A percentile compares a stretch with the other conserved stretches of the same genome.
Conservation (phyloP, 2,329 filamentous ascomycete species). For the Fusarium papillatum region DNA sequence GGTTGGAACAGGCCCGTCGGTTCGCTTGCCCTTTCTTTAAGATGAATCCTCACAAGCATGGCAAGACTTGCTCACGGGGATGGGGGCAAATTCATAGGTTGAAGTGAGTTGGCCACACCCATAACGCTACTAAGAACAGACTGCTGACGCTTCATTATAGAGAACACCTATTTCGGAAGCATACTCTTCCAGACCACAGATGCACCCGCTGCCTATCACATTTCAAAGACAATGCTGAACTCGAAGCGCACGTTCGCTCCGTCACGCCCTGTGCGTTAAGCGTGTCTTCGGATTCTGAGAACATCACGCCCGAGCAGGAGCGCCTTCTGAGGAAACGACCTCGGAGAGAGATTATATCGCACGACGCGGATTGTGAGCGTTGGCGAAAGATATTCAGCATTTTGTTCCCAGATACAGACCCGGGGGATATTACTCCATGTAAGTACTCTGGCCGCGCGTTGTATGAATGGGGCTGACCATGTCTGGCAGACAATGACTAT, state of each 20-base stretch:
- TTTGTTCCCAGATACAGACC: not conserved
- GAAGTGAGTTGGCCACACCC: not conserved
- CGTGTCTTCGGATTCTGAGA: not conserved
- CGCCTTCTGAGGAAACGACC: not conserved
- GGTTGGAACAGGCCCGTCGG: not conserved
- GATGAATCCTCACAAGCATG: not conserved
- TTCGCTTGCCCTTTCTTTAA: not conserved
- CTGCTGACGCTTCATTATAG: not conserved
- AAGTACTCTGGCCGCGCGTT: not conserved
- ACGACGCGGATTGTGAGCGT: not conserved
- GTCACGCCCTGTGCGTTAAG: not conserved
- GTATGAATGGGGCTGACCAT: not conserved
- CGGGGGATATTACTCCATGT: not conserved
- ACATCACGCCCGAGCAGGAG: not conserved
- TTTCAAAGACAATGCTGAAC: not conserved
- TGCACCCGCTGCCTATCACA: not conserved
- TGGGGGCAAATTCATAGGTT: not conserved
- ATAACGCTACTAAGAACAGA: not conserved
- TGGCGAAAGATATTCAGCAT: not conserved
- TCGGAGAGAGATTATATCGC: not conserved
- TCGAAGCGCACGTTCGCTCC: not conserved
- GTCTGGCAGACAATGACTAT: not conserved
- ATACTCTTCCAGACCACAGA: not conserved
- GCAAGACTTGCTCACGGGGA: not conserved
- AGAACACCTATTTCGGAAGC: not conserved